Evolutionary conservation across 2,329 filamentous ascomycete species (phyloP).

Genomic region (Byssothecium circinans): DNA sequence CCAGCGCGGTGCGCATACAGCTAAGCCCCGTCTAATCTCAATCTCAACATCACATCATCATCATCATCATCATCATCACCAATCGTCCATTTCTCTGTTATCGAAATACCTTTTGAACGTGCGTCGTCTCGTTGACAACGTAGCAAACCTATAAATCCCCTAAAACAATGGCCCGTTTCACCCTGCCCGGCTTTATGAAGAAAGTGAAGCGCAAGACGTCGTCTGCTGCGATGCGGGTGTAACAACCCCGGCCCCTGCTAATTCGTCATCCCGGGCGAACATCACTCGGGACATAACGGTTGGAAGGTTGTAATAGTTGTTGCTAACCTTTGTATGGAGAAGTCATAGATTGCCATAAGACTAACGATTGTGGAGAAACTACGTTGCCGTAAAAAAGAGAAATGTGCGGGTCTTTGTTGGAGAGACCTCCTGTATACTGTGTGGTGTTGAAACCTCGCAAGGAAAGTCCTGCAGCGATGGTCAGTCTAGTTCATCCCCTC

Average conservation of each 20-base stretch:
- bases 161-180: background rate
- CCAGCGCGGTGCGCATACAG: background rate
- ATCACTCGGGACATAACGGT: background rate
- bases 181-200: background rate
- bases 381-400: background rate
- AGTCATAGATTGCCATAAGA: too few relatives aligned
- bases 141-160: background rate
- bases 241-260: background rate
- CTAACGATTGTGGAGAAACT: background rate
- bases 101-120: background rate
- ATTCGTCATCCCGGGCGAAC: background rate
- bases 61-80: background rate
- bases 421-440: conserved; percentile 1
- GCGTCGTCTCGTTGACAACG: background rate
- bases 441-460: background rate
- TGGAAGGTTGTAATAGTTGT: background rate
- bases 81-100: too few relatives aligned
- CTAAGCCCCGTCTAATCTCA: background rate
- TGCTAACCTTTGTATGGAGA: too few relatives aligned
- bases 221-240: background rate
- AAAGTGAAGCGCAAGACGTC: background rate
- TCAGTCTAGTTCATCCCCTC: background rate
- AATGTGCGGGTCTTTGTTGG: conserved; percentile 6
- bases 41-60: background rate
- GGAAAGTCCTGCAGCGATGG: too few relatives aligned